Conservation (phyloP, 495 filamentous ascomycete species). For the Letharia columbiana region DNA sequence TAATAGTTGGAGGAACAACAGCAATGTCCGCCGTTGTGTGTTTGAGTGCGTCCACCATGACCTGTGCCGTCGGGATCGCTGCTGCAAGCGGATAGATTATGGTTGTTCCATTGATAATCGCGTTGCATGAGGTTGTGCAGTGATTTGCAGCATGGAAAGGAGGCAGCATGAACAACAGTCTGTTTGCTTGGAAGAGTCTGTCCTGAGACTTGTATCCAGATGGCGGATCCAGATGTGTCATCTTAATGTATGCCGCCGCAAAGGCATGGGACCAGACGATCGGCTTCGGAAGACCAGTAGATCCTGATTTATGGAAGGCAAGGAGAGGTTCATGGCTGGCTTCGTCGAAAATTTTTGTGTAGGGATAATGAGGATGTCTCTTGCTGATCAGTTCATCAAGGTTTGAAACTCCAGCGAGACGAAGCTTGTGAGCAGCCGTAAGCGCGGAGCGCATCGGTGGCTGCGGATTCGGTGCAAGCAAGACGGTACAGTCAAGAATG, state of each 20-base stretch:
- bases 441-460: not conserved
- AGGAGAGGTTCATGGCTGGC: slow-evolving; percentile 27
- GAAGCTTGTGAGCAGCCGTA: slow-evolving; percentile 15
- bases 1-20: slow-evolving; percentile 29
- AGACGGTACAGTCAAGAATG: not conserved
- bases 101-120: not conserved
- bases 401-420: slow-evolving; percentile 24
- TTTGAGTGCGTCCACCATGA: not conserved
- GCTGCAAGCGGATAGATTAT: slow-evolving; percentile 3
- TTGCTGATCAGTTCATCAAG: slow-evolving; percentile 26
- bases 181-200: too few species aligned
- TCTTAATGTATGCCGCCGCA: not conserved
- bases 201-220: slow-evolving; percentile 3
- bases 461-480: not conserved
- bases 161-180: slow-evolving; percentile 1
- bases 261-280: not conserved
- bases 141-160: not conserved
- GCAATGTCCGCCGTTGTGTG: slow-evolving; percentile 22
- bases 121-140: not conserved
- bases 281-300: slow-evolving; percentile 2
- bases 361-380: slow-evolving; percentile 26
- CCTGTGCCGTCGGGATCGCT: not conserved
- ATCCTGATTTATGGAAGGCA: slow-evolving; percentile 1
- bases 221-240: not conserved
- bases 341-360: slow-evolving; percentile 25